phyloP scores from a whole-genome alignment of 129 eudicot genomes.

The Arctium lappa region DNA sequence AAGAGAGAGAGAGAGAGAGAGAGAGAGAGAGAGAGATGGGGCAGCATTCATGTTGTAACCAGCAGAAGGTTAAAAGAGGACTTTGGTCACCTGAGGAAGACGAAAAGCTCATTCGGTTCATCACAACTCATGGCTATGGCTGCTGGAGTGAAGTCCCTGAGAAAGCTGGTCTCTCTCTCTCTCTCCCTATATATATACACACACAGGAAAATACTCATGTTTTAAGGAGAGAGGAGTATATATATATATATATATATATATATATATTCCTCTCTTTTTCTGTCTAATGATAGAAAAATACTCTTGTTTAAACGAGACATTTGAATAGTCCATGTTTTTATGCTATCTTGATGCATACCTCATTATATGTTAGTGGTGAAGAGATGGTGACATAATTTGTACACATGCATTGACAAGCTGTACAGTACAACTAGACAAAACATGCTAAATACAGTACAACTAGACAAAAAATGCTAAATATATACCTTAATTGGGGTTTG shows the following conservation, averaged over 20 bases:
- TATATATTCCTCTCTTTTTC: neutral
- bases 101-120: slow-evolving; percentile 71
- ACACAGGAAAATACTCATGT: no score
- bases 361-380: neutral
- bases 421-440: neutral
- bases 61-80: slow-evolving; percentile 93
- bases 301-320: neutral
- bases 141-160: slow-evolving; percentile 99
- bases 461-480: neutral
- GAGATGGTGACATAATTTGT: neutral
- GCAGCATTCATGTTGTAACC: slow-evolving; percentile 96
- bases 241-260: neutral
- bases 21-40: slow-evolving; percentile 45
- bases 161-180: slow-evolving; percentile 69
- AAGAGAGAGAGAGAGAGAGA: neutral
- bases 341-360: slow-evolving; percentile 1
- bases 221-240: no score
- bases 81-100: slow-evolving; percentile 97
- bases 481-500: slow-evolving; percentile 1
- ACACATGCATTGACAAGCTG: neutral
- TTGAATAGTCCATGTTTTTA: neutral
- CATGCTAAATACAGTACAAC: neutral
- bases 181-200: neutral
- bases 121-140: slow-evolving; percentile 91
- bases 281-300: neutral